Evolutionary conservation across 225 moss, liverwort and hornwort species (phyloP).

Genomic region (Straminergon stramineum): DNA sequence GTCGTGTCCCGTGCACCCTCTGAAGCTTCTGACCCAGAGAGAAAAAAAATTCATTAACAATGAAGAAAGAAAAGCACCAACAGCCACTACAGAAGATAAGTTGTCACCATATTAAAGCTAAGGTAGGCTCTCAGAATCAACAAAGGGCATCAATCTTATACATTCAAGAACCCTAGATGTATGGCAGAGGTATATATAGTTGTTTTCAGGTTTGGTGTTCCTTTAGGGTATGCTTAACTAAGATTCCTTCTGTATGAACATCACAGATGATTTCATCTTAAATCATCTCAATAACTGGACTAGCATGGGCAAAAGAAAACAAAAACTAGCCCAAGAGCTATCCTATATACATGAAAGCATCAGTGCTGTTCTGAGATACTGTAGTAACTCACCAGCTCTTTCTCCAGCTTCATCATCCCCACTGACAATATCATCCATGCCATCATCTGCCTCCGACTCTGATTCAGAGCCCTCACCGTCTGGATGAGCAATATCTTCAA

Average conservation of each 20-base stretch:
- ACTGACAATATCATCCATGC: slow-evolving; percentile 17
- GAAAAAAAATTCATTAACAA: not conserved
- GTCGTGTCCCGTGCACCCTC: not conserved
- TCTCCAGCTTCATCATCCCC: slow-evolving; percentile 41
- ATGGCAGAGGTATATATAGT: not conserved
- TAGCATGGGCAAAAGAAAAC: not conserved
- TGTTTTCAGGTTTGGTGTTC: not conserved
- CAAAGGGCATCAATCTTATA: not conserved
- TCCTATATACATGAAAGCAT: not conserved
- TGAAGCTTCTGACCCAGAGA: not conserved
- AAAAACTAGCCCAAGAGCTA: not conserved
- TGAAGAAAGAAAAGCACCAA: not conserved
- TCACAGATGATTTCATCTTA: not conserved
- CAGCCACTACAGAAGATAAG: not conserved
- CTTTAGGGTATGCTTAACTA: not conserved
- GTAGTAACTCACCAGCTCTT: slow-evolving; percentile 19
- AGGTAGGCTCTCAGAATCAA: not conserved
- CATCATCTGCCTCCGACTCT: slow-evolving; percentile 22
- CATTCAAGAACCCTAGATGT: not conserved
- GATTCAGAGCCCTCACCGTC: slow-evolving; percentile 29
- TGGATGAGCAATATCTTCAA: slow-evolving; percentile 59
- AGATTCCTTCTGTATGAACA: not conserved
- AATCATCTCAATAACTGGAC: not conserved
- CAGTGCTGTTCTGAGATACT: not conserved
- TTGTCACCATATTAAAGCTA: not conserved